Conservation (phyloP, 495 filamentous ascomycete genomes). For the Xylaria scruposa region DNA sequence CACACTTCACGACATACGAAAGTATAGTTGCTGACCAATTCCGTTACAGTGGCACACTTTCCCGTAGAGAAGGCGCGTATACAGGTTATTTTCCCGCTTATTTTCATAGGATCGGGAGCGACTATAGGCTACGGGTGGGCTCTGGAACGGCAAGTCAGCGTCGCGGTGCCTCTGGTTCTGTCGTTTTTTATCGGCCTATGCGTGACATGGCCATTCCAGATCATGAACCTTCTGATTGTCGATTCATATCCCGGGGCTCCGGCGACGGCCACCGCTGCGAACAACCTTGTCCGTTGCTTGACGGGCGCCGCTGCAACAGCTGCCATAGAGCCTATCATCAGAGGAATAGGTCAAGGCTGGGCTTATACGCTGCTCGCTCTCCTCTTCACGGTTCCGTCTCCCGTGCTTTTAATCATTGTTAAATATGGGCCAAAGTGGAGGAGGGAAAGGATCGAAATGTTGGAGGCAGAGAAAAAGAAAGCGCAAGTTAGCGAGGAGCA, state of each 20-base stretch:
- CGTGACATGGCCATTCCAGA: slow-evolving; percentile 61
- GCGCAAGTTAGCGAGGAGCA: not conserved
- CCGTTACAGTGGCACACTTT: slow-evolving; percentile 46
- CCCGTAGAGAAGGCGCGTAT: slow-evolving; percentile 71
- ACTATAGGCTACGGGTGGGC: slow-evolving; percentile 66
- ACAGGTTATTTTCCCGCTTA: slow-evolving; percentile 57
- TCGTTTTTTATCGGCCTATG: slow-evolving; percentile 61
- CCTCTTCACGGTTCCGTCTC: slow-evolving; percentile 44
- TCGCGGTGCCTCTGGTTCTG: slow-evolving; percentile 60
- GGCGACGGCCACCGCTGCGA: slow-evolving; percentile 55
- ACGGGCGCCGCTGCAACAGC: slow-evolving; percentile 53
- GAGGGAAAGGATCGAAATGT: slow-evolving; percentile 43
- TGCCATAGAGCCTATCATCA: slow-evolving; percentile 51
- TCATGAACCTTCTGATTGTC: slow-evolving; percentile 55
- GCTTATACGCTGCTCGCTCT: slow-evolving; percentile 54
- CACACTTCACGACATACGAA: not conserved
- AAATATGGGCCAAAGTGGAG: slow-evolving; percentile 52
- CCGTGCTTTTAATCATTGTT: slow-evolving; percentile 46
- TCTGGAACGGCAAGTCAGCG: slow-evolving; percentile 50
- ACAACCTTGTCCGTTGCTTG: slow-evolving; percentile 55
- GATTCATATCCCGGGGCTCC: slow-evolving; percentile 55
- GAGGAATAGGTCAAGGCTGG: slow-evolving; percentile 53
- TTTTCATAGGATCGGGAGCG: slow-evolving; percentile 48
- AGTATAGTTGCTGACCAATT: slow-evolving; percentile 46
- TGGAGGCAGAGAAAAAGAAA: slow-evolving; percentile 37